phyloP scores from a whole-genome alignment of 768 basidiomycete genomes.

The Jaapia argillacea region DNA sequence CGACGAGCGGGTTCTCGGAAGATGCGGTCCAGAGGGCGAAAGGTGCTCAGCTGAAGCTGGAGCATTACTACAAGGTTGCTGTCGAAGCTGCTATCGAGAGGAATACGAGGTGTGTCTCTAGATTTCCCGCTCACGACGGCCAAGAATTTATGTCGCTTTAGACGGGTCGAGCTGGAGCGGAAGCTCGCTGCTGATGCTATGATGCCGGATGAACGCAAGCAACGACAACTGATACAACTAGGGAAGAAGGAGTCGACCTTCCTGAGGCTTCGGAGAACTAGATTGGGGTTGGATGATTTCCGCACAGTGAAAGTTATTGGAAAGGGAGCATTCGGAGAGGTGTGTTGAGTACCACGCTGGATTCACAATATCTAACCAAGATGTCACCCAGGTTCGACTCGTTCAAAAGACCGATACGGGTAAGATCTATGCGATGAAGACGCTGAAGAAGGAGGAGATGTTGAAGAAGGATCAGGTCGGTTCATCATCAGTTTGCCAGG shows the following conservation, averaged over 20 bases:
- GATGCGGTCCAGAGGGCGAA: slow-evolving; percentile 78
- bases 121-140: not conserved
- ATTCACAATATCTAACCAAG: not conserved
- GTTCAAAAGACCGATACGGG: slow-evolving; percentile 96
- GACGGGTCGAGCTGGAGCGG: slow-evolving; percentile 83
- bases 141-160: slow-evolving; percentile 26
- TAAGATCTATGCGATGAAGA: slow-evolving; percentile 99
- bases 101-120: slow-evolving; percentile 64
- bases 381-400: slow-evolving; percentile 56
- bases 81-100: slow-evolving; percentile 94
- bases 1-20: slow-evolving; percentile 65
- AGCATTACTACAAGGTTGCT: slow-evolving; percentile 94
- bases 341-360: slow-evolving; percentile 21
- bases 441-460: slow-evolving; percentile 96
- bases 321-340: slow-evolving; percentile 98
- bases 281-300: slow-evolving; percentile 87
- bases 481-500: slow-evolving; percentile 1
- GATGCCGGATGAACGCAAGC: slow-evolving; percentile 78
- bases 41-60: slow-evolving; percentile 88
- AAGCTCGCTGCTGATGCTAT: slow-evolving; percentile 58
- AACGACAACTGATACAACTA: slow-evolving; percentile 70
- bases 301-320: slow-evolving; percentile 97
- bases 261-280: slow-evolving; percentile 80
- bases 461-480: slow-evolving; percentile 95
- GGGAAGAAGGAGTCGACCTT: slow-evolving; percentile 87